A percentile compares a stretch with the other conserved stretches of the same genome.
Evolutionary conservation across 257 asterid genomes (phyloP).

Genomic region (Solanum sparsipilum): DNA sequence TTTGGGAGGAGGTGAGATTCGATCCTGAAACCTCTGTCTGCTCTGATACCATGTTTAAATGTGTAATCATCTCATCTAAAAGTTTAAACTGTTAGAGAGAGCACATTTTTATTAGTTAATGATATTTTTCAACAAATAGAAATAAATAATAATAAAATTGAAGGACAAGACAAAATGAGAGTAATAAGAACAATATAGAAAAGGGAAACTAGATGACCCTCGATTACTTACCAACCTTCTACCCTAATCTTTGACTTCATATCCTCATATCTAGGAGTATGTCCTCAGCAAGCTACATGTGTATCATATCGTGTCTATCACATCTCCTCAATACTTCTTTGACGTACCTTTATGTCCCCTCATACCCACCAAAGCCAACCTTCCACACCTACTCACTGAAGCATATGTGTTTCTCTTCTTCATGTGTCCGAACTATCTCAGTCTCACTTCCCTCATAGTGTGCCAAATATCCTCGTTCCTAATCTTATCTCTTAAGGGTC

Average conservation of each 20-base stretch:
- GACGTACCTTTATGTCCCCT: background rate
- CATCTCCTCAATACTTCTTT: background rate
- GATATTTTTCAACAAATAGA: background rate
- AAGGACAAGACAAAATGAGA: background rate
- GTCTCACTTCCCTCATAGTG: background rate
- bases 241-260: background rate
- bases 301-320: background rate
- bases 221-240: background rate
- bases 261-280: background rate
- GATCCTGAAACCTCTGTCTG: background rate
- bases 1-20: background rate
- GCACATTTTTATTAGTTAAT: background rate
- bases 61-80: too few relatives aligned
- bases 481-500: background rate
- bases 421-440: background rate
- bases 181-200: background rate
- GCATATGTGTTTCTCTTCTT: background rate
- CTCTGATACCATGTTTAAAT: background rate
- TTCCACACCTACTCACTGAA: background rate
- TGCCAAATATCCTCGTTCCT: background rate
- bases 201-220: background rate
- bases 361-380: background rate
- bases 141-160: too few relatives aligned
- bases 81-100: too few relatives aligned
- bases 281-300: background rate